phyloP scores from a whole-genome alignment of 1,284 basidiomycete genomes.

The Mycosarcoma maydis region DNA sequence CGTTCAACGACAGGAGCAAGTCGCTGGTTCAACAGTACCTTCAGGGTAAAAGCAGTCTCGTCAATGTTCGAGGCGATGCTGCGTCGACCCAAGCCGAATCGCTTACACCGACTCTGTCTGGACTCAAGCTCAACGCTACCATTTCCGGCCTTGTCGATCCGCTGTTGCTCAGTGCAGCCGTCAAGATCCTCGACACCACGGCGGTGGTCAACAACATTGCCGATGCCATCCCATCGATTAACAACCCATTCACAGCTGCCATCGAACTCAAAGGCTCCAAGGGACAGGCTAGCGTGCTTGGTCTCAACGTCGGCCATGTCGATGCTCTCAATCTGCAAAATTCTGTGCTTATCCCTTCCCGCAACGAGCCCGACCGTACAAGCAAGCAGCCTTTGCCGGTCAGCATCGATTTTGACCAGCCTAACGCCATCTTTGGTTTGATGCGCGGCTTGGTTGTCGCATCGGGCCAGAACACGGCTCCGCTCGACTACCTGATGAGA shows the following conservation, averaged over 20 bases:
- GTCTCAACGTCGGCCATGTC: slow-evolving; percentile 75
- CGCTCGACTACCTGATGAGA: slow-evolving; percentile 70
- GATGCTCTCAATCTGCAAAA: slow-evolving; percentile 72
- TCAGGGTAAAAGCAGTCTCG: not conserved
- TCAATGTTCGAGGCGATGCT: slow-evolving; percentile 3
- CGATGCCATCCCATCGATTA: slow-evolving; percentile 74
- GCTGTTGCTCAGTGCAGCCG: slow-evolving; percentile 73
- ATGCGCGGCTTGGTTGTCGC: slow-evolving; percentile 75
- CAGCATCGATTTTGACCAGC: slow-evolving; percentile 76
- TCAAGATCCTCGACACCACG: slow-evolving; percentile 74
- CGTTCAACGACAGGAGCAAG: slow-evolving; percentile 8
- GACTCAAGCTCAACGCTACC: slow-evolving; percentile 72
- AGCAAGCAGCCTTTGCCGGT: slow-evolving; percentile 73
- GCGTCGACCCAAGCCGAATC: not conserved
- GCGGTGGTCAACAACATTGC: slow-evolving; percentile 75
- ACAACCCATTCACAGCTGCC: slow-evolving; percentile 76
- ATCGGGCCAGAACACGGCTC: slow-evolving; percentile 73
- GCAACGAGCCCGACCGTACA: slow-evolving; percentile 69
- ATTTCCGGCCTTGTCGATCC: slow-evolving; percentile 75
- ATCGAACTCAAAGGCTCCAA: slow-evolving; percentile 74
- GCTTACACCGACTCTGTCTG: not conserved
- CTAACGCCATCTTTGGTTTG: slow-evolving; percentile 75
- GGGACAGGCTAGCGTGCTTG: slow-evolving; percentile 75
- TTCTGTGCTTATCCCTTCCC: slow-evolving; percentile 50
- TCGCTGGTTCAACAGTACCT: slow-evolving; percentile 10